Percentiles rank a stretch among this genome's conserved stretches.
Conservation (phyloP, 345 rosid genomes). For the Corchorus olitorius region DNA sequence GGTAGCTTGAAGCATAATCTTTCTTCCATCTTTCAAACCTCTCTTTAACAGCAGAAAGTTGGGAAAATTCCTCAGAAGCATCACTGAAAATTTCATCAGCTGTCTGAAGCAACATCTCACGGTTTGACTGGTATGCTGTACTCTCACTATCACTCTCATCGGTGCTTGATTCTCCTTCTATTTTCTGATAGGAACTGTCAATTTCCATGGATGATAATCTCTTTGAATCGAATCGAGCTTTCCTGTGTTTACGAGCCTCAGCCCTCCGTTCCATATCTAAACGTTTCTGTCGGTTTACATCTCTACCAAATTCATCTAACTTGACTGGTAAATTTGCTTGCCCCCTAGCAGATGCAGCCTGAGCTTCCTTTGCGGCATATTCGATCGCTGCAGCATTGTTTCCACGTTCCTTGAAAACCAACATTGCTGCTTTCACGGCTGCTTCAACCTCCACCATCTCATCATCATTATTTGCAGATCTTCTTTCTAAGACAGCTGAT, state of each 20-base stretch:
- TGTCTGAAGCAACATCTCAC: conserved; percentile 63
- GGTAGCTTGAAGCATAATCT: conserved; percentile 68
- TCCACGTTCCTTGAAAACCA: conserved; percentile 62
- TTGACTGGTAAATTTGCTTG: conserved; percentile 60
- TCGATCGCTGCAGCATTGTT: conserved; percentile 57
- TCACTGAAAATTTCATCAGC: conserved; percentile 87
- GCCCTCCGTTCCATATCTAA: conserved; percentile 81
- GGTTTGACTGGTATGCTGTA: conserved; percentile 72
- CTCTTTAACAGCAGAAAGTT: conserved; percentile 75
- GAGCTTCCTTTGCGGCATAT: conserved; percentile 73
- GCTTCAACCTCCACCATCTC: conserved; percentile 84
- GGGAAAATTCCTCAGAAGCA: conserved; percentile 89
- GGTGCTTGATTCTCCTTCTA: conserved; percentile 97
- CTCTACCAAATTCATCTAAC: conserved; percentile 98
- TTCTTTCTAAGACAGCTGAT: conserved; percentile 68
- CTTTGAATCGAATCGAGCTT: conserved; percentile 68
- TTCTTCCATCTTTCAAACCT: conserved; percentile 87
- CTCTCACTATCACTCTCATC: conserved; percentile 95
- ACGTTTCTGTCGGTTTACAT: conserved; percentile 79
- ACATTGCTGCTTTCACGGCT: conserved; percentile 81
- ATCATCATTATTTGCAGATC: conserved; percentile 79
- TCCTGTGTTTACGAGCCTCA: conserved; percentile 76
- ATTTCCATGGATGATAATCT: conserved; percentile 68
- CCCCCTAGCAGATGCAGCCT: conserved; percentile 71
- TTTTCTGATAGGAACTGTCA: conserved; percentile 55